Base-by-base conservation (phyloP, 192 early-diverging fungal genomes). In the Coemansia sp. region DNA sequence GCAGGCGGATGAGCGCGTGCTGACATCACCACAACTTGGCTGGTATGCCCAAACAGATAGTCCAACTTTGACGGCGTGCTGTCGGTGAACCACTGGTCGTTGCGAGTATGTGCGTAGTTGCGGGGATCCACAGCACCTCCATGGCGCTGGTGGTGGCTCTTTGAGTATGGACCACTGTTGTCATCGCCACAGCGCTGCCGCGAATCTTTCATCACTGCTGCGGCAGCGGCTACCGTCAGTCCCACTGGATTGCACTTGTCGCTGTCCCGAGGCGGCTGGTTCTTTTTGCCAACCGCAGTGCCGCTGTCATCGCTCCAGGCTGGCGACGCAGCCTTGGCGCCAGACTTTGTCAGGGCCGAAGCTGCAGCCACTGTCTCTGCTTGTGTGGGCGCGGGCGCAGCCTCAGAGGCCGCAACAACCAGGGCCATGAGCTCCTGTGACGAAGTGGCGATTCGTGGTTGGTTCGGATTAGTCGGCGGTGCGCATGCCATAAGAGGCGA, bases 21-120 rank as follows among this genome's bases (percentile, higher is more conserved):
- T 20, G 75, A 58, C 41, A 58, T 41, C 36, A 61, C 51, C 44
- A 66, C 32, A 20, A 64, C 51, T 41, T 40, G 42, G 59, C 48
- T 63, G 64, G 38, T 69, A 56, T 63, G 61, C 27, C 64, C 42
- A 55, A 67, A 77, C 56, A 83, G 69, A 34, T 83, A 83, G 48
- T 74, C 75, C 44, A 83, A 63, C 36, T 62, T 69, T 45, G 66
- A 22, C 24, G 80, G 75, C 48, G 75, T 50, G 46, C 36, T 61
- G 32, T 72, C 65, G 15, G 63, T 34, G 32, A 83, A 77, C 80
- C 80, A 83, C 72, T 65, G 72, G 69, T 83, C 75, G 31, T 75
- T 70, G 59, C 80, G 75, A 22, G 80, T 77, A 45, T 77, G 80
- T 0, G 72, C 75, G 50, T 61, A 75, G 40, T 69, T 40, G 58